Conservation (phyloP, 2,329 filamentous ascomycete species). For the Phyllosticta citriasiana region DNA sequence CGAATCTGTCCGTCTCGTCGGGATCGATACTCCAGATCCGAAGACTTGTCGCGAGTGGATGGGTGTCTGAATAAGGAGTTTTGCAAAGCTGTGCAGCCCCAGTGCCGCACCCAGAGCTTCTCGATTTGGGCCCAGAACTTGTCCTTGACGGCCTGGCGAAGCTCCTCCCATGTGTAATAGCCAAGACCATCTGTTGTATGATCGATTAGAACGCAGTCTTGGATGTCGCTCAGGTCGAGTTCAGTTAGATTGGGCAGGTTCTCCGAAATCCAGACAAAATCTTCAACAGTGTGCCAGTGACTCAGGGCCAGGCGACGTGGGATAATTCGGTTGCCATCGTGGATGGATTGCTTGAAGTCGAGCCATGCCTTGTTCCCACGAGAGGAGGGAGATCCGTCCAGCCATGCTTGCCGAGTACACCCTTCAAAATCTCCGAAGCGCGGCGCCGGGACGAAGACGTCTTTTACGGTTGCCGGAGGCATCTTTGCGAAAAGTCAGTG, state of each 20-base stretch:
- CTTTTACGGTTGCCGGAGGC: not conserved
- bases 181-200: slow-evolving; percentile 9
- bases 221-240: slow-evolving; percentile 27
- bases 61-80: not conserved
- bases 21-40: not conserved
- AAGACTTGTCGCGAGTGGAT: not conserved
- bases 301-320: slow-evolving; percentile 27
- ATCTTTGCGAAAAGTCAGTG: not conserved
- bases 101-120: slow-evolving; percentile 7
- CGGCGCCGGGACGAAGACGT: not conserved
- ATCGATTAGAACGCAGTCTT: slow-evolving; percentile 26
- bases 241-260: slow-evolving; percentile 23
- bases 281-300: slow-evolving; percentile 26
- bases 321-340: slow-evolving; percentile 20
- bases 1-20: not conserved
- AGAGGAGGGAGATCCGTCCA: not conserved
- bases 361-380: slow-evolving; percentile 15
- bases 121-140: not conserved
- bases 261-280: slow-evolving; percentile 28
- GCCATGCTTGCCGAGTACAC: not conserved
- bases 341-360: slow-evolving; percentile 23
- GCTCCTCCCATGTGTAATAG: not conserved
- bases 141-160: not conserved
- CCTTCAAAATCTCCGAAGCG: slow-evolving; percentile 1
- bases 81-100: slow-evolving; percentile 4